Percentiles rank a stretch among this genome's conserved stretches.
These are phyloP conservation scores for Amorphotheca resinae DNA, from an alignment of 495 filamentous ascomycete genomes.

Conservation along the genomic window DNA sequence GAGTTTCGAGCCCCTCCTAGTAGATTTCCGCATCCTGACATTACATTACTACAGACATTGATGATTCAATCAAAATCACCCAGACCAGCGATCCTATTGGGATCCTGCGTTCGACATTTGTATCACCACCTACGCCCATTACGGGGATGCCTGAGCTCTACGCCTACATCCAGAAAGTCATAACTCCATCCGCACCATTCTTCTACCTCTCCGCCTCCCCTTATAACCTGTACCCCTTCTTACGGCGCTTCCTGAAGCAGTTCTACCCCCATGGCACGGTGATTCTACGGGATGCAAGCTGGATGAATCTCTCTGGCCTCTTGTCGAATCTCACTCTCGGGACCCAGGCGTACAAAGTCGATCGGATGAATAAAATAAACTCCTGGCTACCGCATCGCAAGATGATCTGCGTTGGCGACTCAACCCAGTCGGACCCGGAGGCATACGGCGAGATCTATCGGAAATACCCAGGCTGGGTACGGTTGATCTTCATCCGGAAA, in stretches of 20 bases:
- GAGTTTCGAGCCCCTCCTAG: not conserved
- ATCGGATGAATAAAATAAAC: conserved; percentile 64
- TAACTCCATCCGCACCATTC: conserved; percentile 53
- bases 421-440: conserved; percentile 85
- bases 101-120: conserved; percentile 74
- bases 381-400: conserved; percentile 63
- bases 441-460: conserved; percentile 66
- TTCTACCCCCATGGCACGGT: conserved; percentile 69
- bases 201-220: conserved; percentile 93
- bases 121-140: conserved; percentile 56
- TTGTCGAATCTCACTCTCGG: conserved; percentile 67
- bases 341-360: conserved; percentile 79
- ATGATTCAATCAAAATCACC: conserved; percentile 92
- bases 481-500: conserved; percentile 69
- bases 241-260: conserved; percentile 54
- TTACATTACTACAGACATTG: conserved; percentile 48
- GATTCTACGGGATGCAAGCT: conserved; percentile 74
- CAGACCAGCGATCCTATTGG: conserved; percentile 65
- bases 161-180: conserved; percentile 38
- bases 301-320: conserved; percentile 74
- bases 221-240: conserved; percentile 87
- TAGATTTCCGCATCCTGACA: conserved; percentile 8
- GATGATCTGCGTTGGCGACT: conserved; percentile 78
- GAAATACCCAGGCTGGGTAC: conserved; percentile 56
- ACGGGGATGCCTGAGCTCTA: conserved; percentile 81